Evolutionary conservation across 2,329 filamentous ascomycete genomes (phyloP).

Genomic region (Fusarium beomiforme): DNA sequence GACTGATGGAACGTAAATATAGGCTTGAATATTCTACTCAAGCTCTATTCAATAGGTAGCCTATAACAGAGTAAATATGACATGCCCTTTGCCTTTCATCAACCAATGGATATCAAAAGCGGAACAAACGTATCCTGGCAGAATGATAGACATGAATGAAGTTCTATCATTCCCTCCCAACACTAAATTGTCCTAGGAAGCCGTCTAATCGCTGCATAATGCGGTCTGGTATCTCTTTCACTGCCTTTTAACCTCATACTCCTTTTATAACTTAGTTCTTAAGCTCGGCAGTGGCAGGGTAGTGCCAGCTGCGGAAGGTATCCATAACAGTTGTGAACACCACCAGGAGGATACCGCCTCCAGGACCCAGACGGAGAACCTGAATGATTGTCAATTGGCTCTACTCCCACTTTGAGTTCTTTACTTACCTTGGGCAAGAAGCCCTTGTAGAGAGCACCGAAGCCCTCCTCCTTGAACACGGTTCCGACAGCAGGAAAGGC

Average conservation of each 20-base stretch:
- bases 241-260: conserved; percentile 2
- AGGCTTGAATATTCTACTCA: conserved; percentile 6
- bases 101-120: conserved; percentile 8
- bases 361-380: conserved; percentile 62
- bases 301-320: conserved; percentile 78
- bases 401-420: conserved; percentile 36
- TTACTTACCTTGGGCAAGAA: conserved; percentile 94
- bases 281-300: conserved; percentile 27
- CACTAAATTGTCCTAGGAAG: conserved; percentile 9
- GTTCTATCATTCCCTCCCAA: conserved; percentile 14
- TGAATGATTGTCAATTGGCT: conserved; percentile 24
- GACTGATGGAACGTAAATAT: background rate
- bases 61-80: conserved; percentile 17
- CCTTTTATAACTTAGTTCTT: conserved; percentile 8
- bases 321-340: conserved; percentile 92
- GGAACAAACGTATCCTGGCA: conserved; percentile 3
- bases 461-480: conserved; percentile 93
- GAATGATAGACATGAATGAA: conserved; percentile 12
- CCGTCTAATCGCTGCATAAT: conserved; percentile 18
- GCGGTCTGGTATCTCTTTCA: conserved; percentile 32
- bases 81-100: background rate
- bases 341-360: conserved; percentile 78
- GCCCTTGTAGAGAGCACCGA: conserved; percentile 93
- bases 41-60: conserved; percentile 24
- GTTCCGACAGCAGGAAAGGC: conserved; percentile 88